Evolutionary conservation across 164 flowering plant species (phyloP).

Genomic region (Dillenia turbinata): DNA sequence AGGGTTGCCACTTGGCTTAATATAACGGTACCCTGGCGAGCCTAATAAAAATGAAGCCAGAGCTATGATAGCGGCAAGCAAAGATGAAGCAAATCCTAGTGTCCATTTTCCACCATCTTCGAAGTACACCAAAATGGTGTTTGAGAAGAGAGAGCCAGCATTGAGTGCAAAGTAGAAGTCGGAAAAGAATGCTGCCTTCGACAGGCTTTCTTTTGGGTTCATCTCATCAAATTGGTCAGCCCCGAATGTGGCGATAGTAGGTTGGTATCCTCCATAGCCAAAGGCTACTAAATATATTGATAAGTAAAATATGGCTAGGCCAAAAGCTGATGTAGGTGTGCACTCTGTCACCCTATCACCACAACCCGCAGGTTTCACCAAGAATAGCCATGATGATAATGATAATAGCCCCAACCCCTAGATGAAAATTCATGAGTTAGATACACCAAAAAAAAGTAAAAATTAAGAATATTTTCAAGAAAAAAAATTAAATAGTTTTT

Average conservation of each 20-base stretch:
- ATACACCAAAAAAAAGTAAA: too few relatives aligned
- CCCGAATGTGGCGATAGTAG: conserved; percentile 89
- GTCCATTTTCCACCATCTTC: conserved; percentile 92
- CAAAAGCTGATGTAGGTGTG: conserved; percentile 41
- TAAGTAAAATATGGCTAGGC: conserved; percentile 55
- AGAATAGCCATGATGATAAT: conserved; percentile 53
- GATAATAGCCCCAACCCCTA: conserved; percentile 81
- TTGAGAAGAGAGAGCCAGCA: conserved; percentile 85
- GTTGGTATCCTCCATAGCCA: conserved; percentile 95
- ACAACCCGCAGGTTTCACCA: conserved; percentile 74
- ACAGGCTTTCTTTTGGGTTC: conserved; percentile 50
- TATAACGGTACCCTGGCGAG: conserved; percentile 65
- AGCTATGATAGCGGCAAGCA: conserved; percentile 64
- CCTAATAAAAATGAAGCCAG: conserved; percentile 66
- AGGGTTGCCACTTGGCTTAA: conserved; percentile 84
- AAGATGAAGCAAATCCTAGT: conserved; percentile 77
- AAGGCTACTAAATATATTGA: conserved; percentile 74
- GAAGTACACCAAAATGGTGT: conserved; percentile 69
- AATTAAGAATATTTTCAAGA: conserved; percentile 12
- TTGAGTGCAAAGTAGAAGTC: conserved; percentile 86
- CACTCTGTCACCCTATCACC: conserved; percentile 44
- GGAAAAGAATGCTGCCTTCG: conserved; percentile 86
- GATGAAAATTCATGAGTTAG: conserved; percentile 5
- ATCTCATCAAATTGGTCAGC: conserved; percentile 92
- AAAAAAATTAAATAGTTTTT: too few relatives aligned